Base-by-base conservation (phyloP, 2,329 filamentous ascomycete genomes). In the Dothideomycetes sp. region DNA sequence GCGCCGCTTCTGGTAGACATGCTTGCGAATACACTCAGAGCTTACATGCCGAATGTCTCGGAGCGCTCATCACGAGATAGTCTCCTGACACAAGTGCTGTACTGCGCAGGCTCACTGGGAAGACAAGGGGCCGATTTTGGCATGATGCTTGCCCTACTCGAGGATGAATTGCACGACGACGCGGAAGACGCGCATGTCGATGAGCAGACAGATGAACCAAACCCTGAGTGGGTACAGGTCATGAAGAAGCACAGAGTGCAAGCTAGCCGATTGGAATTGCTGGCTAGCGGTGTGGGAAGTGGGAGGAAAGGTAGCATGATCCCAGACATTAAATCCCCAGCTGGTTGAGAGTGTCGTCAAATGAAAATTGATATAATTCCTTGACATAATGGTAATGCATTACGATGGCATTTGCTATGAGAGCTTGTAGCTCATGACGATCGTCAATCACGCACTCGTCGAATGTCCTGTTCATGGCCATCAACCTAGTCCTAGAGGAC, bases 111-210 rank as follows among this genome's bases (percentile, higher is more conserved):
- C 34, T 95, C 88, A 61, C 65, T 98, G 36, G 89, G 89, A 1
- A 74, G 91, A 34, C 65, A 96, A 0, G 91, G 91, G 2, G 88
- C 85, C 1, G 91, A 98, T 58, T 98, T 98, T 61, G 82, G 88
- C 41, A 75, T 94, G 66, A 75, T 95, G 48, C 70, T 96, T 42
- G 85, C 87, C 0, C 53, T 77, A 29, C 52, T 80, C 8, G 67
- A 66, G 24, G 74, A 72, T 39, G 65, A 56, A 8, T 17, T 52
- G 31, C 49, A 66, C 51, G 58, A 57, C 16, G 55, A 69, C 1
- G 68, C 73, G 14, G 45, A 52, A 2, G 54, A 56, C 36, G 64
- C 72, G 47, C 75, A 91, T 59, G 93, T 84, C 82, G n/a, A n/a
- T n/a, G 79, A 83, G 30, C 81, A 84, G 40, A 52, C 55, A n/a